Conservation (phyloP, 768 basidiomycete species). For the Pilatotrama ljubarskyi region DNA sequence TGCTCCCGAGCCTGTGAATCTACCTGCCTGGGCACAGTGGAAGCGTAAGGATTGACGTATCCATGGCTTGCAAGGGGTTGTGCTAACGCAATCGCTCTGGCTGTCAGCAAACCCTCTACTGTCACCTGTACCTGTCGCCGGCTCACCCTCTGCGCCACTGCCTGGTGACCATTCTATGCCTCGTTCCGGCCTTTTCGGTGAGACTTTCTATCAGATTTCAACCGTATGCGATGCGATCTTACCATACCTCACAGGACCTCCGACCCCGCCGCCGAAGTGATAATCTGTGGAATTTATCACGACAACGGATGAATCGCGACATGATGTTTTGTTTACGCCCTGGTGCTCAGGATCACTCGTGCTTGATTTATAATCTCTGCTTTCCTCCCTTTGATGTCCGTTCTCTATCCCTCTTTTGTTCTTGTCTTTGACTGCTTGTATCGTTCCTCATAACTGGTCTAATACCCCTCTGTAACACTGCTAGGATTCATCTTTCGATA, state of each 20-base stretch:
- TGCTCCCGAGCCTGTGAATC: slow-evolving; percentile 46
- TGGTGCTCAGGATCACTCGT: background rate
- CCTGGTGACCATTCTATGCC: slow-evolving; percentile 45
- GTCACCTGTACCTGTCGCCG: slow-evolving; percentile 46
- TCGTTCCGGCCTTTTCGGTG: slow-evolving; percentile 70
- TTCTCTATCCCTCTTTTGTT: background rate
- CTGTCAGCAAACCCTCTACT: slow-evolving; percentile 63
- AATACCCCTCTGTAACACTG: slow-evolving; percentile 13
- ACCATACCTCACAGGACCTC: slow-evolving; percentile 26
- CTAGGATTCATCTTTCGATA: background rate
- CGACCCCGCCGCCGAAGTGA: slow-evolving; percentile 33
- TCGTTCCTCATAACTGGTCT: background rate
- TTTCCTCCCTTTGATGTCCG: background rate
- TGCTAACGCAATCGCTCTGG: background rate
- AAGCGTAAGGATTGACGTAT: slow-evolving; percentile 53
- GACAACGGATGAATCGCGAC: background rate
- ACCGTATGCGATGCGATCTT: too few species aligned
- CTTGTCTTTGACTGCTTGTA: background rate
- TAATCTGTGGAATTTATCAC: background rate
- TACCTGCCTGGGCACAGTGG: slow-evolving; percentile 88
- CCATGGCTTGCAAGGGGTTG: background rate
- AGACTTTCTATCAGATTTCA: slow-evolving; percentile 1
- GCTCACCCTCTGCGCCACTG: slow-evolving; percentile 36
- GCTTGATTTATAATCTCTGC: slow-evolving; percentile 9
- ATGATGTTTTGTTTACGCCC: background rate